These are phyloP conservation scores for Ascochyta clinopodiicola DNA, from an alignment of 2,329 filamentous ascomycete species.

Conservation along the genomic window DNA sequence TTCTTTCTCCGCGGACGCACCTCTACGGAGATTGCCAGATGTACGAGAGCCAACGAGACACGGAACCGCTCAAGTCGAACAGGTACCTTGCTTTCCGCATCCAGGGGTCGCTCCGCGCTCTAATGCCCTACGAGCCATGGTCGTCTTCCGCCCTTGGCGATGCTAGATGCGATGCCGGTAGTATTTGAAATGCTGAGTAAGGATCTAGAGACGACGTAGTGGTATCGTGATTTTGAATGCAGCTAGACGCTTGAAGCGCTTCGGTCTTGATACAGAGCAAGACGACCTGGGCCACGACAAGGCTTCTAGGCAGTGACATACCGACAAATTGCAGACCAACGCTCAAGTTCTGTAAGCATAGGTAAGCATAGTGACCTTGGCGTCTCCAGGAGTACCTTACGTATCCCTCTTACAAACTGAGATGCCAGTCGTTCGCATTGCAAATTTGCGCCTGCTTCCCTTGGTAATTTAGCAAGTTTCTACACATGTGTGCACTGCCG, in stretches of 20 bases:
- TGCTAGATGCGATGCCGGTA: not conserved
- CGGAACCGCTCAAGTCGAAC: not conserved
- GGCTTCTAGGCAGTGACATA: not conserved
- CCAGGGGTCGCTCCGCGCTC: not conserved
- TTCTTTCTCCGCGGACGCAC: not conserved
- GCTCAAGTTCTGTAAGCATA: not conserved
- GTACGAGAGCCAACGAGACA: not conserved
- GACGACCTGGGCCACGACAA: not conserved
- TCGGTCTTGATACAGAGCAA: not conserved
- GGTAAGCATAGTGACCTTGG: too few species aligned
- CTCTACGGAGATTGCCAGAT: not conserved
- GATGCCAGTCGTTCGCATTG: not conserved
- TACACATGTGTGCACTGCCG: not conserved
- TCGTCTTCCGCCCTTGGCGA: conserved; percentile 2
- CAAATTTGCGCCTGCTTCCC: not conserved
- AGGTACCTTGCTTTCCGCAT: not conserved
- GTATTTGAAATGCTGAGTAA: not conserved
- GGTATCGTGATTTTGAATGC: not conserved
- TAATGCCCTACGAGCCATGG: conserved; percentile 1
- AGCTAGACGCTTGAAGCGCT: not conserved
- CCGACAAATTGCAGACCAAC: not conserved
- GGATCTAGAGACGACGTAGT: not conserved
- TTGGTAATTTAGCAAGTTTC: not conserved
- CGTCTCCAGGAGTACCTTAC: not conserved
- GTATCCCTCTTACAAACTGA: not conserved